These are phyloP conservation scores for Neurospora terricola DNA, from an alignment of 495 filamentous ascomycete genomes.

Conservation along the genomic window DNA sequence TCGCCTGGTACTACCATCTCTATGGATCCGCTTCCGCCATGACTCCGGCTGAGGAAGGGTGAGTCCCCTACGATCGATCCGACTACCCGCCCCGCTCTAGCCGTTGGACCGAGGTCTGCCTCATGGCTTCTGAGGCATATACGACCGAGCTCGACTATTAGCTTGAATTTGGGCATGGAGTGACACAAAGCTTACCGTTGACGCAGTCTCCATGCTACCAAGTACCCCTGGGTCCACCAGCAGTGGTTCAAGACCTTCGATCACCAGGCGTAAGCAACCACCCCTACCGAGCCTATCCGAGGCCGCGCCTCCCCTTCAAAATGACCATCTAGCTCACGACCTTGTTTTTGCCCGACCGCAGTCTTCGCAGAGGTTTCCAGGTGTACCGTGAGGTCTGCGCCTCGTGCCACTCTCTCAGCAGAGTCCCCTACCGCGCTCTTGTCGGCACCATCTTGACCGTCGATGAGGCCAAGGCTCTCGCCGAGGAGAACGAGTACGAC, in stretches of 20 bases:
- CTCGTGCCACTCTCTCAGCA: conserved; percentile 89
- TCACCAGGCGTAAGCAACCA: conserved; percentile 71
- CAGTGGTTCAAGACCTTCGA: conserved; percentile 92
- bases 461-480: conserved; percentile 93
- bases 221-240: conserved; percentile 93
- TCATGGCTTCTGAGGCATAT: conserved; percentile 25
- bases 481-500: conserved; percentile 98
- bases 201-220: conserved; percentile 74
- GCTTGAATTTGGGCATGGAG: not conserved
- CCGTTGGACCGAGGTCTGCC: conserved; percentile 12
- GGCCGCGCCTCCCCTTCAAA: not conserved
- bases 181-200: conserved; percentile 16
- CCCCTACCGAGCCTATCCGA: not conserved
- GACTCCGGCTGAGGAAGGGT: conserved; percentile 97
- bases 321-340: conserved; percentile 7
- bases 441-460: conserved; percentile 90
- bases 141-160: conserved; percentile 1
- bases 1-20: conserved; percentile 92
- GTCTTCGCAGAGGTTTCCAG: conserved; percentile 98
- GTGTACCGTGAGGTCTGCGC: conserved; percentile 99
- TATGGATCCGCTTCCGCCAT: conserved; percentile 84
- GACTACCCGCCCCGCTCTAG: not conserved
- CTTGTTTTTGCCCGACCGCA: conserved; percentile 23
- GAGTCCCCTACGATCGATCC: conserved; percentile 33
- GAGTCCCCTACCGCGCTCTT: conserved; percentile 86